A percentile compares a stretch with the other conserved stretches of the same genome.
phyloP scores from a whole-genome alignment of 108 stramenopile genomes.

The Conticribra weissflogii region DNA sequence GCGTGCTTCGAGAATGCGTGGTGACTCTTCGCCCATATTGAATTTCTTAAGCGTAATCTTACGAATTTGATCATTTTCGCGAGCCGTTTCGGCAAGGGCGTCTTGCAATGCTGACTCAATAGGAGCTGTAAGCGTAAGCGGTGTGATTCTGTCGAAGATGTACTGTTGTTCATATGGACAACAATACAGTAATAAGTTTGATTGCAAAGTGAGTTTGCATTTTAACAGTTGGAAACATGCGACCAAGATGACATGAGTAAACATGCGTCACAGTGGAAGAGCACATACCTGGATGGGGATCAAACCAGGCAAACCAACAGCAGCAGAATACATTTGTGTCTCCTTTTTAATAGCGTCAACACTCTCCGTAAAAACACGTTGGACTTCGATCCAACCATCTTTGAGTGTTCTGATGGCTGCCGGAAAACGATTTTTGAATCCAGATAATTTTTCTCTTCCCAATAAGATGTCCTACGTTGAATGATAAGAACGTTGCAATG shows the following conservation, averaged over 20 bases:
- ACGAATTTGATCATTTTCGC: constrained; percentile 45
- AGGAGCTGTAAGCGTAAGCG: constrained; percentile 39
- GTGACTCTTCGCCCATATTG: constrained; percentile 41
- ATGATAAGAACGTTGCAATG: no score
- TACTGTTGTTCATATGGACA: no score
- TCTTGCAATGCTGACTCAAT: constrained; percentile 48
- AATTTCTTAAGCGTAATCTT: constrained; percentile 43
- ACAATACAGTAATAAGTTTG: no score
- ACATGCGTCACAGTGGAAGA: not conserved
- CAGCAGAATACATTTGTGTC: constrained; percentile 43
- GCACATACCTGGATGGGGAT: not conserved
- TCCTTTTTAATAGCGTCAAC: constrained; percentile 62
- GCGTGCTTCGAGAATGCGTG: constrained; percentile 49
- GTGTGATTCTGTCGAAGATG: constrained; percentile 55
- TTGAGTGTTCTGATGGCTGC: constrained; percentile 52
- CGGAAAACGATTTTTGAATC: constrained; percentile 48
- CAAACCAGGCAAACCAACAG: constrained; percentile 21
- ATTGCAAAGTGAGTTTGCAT: no score
- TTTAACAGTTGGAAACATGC: no score
- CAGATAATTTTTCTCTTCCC: constrained; percentile 41
- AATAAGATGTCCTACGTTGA: constrained; percentile 47
- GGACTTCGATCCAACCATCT: constrained; percentile 42
- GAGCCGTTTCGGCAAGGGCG: constrained; percentile 31
- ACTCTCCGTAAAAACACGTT: constrained; percentile 53
- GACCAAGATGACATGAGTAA: no score